These are phyloP conservation scores for Canariomyces notabilis DNA, from an alignment of 2,329 filamentous ascomycete genomes.

Conservation along the genomic window DNA sequence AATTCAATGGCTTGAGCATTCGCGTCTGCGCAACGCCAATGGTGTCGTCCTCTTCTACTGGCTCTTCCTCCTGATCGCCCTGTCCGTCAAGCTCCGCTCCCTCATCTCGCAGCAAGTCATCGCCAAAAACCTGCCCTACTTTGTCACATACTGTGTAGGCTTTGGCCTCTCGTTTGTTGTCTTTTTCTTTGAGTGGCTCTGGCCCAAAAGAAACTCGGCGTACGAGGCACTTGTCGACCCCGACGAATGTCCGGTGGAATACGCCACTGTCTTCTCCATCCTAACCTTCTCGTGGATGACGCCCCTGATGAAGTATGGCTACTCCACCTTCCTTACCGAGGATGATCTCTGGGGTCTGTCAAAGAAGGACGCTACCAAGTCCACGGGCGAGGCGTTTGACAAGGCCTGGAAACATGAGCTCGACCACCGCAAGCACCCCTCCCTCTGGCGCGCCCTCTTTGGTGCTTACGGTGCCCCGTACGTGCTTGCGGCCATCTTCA, in stretches of 20 bases:
- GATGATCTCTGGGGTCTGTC: conserved; percentile 93
- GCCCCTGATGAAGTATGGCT: conserved; percentile 91
- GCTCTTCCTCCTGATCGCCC: conserved; percentile 75
- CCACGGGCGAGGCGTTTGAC: conserved; percentile 66
- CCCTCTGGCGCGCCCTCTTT: conserved; percentile 81
- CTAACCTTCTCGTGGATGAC: conserved; percentile 99
- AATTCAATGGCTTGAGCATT: conserved; percentile 83
- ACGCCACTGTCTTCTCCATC: conserved; percentile 87
- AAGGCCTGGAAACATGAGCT: conserved; percentile 73
- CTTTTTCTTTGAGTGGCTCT: conserved; percentile 78
- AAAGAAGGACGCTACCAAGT: conserved; percentile 70
- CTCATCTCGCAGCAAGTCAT: conserved; percentile 74
- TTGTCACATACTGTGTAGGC: conserved; percentile 68
- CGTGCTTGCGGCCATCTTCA: conserved; percentile 70
- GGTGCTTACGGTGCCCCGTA: conserved; percentile 83
- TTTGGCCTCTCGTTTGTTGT: conserved; percentile 65
- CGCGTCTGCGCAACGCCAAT: conserved; percentile 76
- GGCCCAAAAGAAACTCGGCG: conserved; percentile 67
- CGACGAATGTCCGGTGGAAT: conserved; percentile 71
- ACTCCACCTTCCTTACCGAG: conserved; percentile 85
- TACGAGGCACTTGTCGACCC: conserved; percentile 56
- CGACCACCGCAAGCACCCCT: conserved; percentile 63
- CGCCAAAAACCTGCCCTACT: conserved; percentile 62
- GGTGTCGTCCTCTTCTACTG: conserved; percentile 89
- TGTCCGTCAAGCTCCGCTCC: conserved; percentile 79